Evolutionary conservation across 1,284 basidiomycete genomes (phyloP), one percentile per base, ranked within the genome.

Genomic region (Albatrellus sp.): DNA sequence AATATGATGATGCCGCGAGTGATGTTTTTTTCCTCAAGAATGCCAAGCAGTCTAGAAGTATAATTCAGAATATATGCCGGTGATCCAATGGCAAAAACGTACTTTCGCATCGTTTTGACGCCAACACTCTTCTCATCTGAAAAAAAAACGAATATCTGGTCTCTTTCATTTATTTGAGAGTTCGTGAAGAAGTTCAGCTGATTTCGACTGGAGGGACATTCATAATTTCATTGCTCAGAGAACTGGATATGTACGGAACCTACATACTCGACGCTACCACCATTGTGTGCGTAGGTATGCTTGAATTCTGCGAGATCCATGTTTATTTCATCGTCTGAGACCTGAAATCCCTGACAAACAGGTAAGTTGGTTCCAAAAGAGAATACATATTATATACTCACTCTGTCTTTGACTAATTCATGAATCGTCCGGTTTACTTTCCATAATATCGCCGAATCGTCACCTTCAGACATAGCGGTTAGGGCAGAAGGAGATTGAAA

Each of bases 101-200:
- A 94, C 92, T 89, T 92, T 68, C 91, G 74, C 88, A 97, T 94
- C 2, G 90, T 89, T 63, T 92, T 92, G 44, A 97, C 90, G 48
- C 90, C 88, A 7, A 97, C 92, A 53, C 86, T 92, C 60, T 74
- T 78, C 63, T 97, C 93, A 37, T 90, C 85, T 17, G 89, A 84
- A 65, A 96, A 99, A 64, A 88, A 97, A 14, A 98, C 73, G 58
- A 90, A 98, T 55, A 99, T 90, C 59, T 90, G 83, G 56, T 92
- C 83, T 24, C 68, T 64, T 20, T 76, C 71, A 56, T 86, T 81
- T 19, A 73, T 69, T 48, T 68, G 68, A 37, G 80, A 75, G 54
- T 81, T 81, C 13, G 88, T 88, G 63, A 83, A 90, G 68, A 94
- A 96, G 59, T 90, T 89, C 55, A 96, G 74, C 52, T 80, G 79